Base-by-base conservation (phyloP, 345 rosid species). In the Salix koriyanagi region DNA sequence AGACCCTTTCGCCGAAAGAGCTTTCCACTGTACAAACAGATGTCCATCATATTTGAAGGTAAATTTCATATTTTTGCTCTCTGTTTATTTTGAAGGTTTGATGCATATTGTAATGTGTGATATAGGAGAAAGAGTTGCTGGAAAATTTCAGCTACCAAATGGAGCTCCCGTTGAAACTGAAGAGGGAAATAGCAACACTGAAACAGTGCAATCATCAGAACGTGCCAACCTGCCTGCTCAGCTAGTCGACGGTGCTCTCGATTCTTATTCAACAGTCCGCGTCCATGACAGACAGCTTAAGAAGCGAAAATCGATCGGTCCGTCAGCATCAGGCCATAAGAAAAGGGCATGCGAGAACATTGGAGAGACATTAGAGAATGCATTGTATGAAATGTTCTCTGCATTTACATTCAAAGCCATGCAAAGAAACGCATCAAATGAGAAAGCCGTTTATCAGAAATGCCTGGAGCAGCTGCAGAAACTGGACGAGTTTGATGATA, bases 391-490 rank as follows among this genome's bases (percentile, higher is more conserved):
- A 48, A 79, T 85, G 71, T 79, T 85, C 34, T 82, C 82, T 1
- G 75, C 82, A 69, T 76, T 77, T 28, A 72, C 73, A 54, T 32
- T 72, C 15, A 75, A 69, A 72, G 82, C 76, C 23, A 62, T 73
- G 5, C 78, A 77, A 71, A 79, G 71, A 65, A 76, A 77, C 28
- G 39, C 67, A 10, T 72, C 65, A 36, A 72, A 65, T 26, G 84
- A 82, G 74, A 85, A 77, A 72, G 72, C 77, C 7, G 13, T 82
- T 62, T 78, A 82, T 44, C 80, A 76, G 36, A 85, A 80, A 70
- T 82, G 88, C 65, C 36, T 85, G 67, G 84, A 85, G 71, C 80
- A 85, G 80, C 67, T 85, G 84, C 87, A 82, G 76, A 81, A 72
- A 56, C 41, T 75, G 65, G 80, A 78, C 52, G 84, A 80, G 34